These are phyloP conservation scores for Termitomyces eurrhizus DNA, from an alignment of 768 basidiomycete species.

Conservation along the genomic window DNA sequence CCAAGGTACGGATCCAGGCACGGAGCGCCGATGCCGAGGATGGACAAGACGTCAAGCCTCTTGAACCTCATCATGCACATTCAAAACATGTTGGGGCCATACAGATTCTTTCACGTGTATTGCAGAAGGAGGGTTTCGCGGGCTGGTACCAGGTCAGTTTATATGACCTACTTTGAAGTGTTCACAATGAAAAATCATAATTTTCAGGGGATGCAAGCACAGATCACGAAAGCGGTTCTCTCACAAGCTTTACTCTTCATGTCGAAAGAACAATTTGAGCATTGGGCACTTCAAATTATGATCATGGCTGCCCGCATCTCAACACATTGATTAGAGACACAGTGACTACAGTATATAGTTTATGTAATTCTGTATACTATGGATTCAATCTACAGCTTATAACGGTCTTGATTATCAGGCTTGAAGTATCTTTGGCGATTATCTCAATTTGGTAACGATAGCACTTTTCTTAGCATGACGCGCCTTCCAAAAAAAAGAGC, in stretches of 20 bases:
- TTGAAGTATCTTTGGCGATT: neutral
- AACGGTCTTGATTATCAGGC: neutral
- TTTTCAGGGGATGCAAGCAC: conserved; percentile 87
- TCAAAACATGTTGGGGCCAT: conserved; percentile 68
- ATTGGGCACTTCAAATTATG: conserved; percentile 76
- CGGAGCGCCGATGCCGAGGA: conserved; percentile 56
- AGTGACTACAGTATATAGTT: neutral
- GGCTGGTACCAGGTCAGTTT: conserved; percentile 91
- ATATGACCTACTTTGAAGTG: neutral
- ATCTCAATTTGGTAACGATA: neutral
- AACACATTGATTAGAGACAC: conserved; percentile 8
- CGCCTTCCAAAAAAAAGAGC: neutral
- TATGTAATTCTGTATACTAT: neutral
- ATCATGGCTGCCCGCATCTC: conserved; percentile 42
- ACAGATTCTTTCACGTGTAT: conserved; percentile 68
- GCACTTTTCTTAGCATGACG: neutral
- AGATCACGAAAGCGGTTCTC: conserved; percentile 92
- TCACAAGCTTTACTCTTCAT: conserved; percentile 95
- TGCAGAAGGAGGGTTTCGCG: conserved; percentile 70
- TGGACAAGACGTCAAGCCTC: conserved; percentile 33
- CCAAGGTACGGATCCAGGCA: conserved; percentile 94
- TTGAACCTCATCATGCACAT: conserved; percentile 40
- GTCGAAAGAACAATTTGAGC: conserved; percentile 96
- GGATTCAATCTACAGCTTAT: neutral
- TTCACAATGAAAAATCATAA: neutral